Conservation (phyloP, 345 rosid genomes). For the Durio zibethinus region DNA sequence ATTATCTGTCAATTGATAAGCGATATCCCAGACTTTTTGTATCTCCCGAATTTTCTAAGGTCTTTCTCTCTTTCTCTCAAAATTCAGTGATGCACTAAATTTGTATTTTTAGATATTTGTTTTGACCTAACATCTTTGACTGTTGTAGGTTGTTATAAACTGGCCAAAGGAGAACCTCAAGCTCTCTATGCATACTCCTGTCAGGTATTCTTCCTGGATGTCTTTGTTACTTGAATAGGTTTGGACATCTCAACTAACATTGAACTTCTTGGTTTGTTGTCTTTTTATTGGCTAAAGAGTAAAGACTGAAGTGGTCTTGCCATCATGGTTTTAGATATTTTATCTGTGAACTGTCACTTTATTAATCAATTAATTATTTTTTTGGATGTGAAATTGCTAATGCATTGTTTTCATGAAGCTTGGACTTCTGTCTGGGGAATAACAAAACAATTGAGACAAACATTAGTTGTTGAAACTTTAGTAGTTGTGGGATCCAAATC, state of each 20-base stretch:
- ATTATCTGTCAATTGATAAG: slow-evolving; percentile 65
- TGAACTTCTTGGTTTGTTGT: neutral
- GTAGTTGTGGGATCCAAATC: neutral
- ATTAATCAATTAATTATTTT: neutral
- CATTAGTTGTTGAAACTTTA: neutral
- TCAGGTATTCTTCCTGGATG: slow-evolving; percentile 43
- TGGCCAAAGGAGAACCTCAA: slow-evolving; percentile 80
- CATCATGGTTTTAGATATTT: neutral
- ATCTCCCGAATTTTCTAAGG: slow-evolving; percentile 88
- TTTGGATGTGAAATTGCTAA: neutral
- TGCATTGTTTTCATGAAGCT: neutral
- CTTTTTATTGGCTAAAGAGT: neutral
- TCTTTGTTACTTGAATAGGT: neutral
- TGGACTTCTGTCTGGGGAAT: neutral
- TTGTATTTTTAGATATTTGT: slow-evolving; percentile 8
- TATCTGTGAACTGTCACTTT: neutral
- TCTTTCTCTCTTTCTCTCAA: slow-evolving; percentile 18
- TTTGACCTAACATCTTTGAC: slow-evolving; percentile 14
- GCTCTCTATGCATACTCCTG: slow-evolving; percentile 75
- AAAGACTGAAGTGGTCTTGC: neutral
- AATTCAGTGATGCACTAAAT: neutral
- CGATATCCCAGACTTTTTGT: slow-evolving; percentile 74
- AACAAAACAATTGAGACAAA: neutral
- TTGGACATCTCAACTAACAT: neutral
- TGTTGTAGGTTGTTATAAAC: slow-evolving; percentile 66